Evolutionary conservation across 805 yeast genomes (phyloP).

Genomic region (Candida caryicola): DNA sequence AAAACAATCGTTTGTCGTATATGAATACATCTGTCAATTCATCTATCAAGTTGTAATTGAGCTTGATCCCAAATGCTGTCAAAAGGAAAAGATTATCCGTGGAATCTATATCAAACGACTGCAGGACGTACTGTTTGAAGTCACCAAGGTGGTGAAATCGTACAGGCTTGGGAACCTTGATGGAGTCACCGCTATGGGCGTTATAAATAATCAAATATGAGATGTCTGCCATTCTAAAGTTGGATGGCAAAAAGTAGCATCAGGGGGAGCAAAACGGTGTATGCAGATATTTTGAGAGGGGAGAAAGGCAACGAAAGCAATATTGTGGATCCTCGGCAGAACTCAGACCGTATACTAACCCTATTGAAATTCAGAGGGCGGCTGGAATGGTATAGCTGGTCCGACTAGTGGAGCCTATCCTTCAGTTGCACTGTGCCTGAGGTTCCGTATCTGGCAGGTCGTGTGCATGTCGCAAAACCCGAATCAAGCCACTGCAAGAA

Average conservation of each 20-base stretch:
- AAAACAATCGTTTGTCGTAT: constrained; percentile 60
- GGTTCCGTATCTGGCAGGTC: no score
- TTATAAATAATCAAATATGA: constrained; percentile 31
- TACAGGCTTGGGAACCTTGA: constrained; percentile 40
- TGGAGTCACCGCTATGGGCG: constrained; percentile 35
- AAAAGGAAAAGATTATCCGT: constrained; percentile 46
- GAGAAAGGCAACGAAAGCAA: neutral
- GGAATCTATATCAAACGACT: constrained; percentile 25
- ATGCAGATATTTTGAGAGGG: neutral
- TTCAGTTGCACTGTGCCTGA: no score
- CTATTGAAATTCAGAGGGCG: no score
- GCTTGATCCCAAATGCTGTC: constrained; percentile 62
- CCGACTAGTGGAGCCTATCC: no score
- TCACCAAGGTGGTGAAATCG: constrained; percentile 33
- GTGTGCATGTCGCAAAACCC: no score
- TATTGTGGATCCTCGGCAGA: no score
- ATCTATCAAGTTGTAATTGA: constrained; percentile 51
- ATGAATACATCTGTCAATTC: constrained; percentile 57
- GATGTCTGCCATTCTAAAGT: constrained; percentile 13
- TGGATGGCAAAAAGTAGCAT: neutral
- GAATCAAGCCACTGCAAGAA: no score
- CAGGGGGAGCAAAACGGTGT: neutral
- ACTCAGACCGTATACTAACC: no score
- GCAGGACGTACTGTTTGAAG: constrained; percentile 30
- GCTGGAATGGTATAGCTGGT: no score